Conservation (phyloP, 352 stramenopile genomes). For the Globisporangium takayamanum region DNA sequence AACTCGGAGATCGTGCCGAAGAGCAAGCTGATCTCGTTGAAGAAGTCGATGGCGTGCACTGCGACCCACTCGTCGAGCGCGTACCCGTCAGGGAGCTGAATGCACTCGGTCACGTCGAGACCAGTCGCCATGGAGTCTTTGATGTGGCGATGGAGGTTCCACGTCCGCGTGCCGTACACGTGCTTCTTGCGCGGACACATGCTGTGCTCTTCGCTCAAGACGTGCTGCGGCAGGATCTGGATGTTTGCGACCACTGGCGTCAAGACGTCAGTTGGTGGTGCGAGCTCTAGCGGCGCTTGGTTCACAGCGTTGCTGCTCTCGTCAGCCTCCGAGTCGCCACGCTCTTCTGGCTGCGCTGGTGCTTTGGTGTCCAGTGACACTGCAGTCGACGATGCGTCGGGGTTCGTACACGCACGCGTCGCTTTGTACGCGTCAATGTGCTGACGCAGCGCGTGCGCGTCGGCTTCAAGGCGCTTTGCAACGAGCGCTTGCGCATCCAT, state of each 20-base stretch:
- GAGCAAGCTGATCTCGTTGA: constrained; percentile 90
- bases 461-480: constrained; percentile 18
- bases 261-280: background rate
- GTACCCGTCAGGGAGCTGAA: constrained; percentile 59
- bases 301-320: background rate
- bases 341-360: constrained; percentile 2
- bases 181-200: constrained; percentile 55
- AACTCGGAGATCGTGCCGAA: constrained; percentile 88
- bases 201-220: constrained; percentile 47
- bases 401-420: background rate
- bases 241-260: constrained; percentile 6
- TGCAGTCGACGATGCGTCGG: background rate
- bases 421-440: constrained; percentile 7
- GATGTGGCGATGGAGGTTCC: constrained; percentile 65
- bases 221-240: constrained; percentile 35
- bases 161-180: constrained; percentile 44
- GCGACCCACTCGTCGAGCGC: constrained; percentile 62
- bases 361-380: background rate
- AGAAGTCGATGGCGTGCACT: constrained; percentile 88
- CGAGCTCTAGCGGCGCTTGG: constrained; percentile 4
- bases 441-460: constrained; percentile 8
- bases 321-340: background rate
- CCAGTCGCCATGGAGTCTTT: constrained; percentile 58
- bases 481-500: constrained; percentile 25
- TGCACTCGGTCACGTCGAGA: constrained; percentile 50